Evolutionary conservation across 768 basidiomycete species (phyloP), one percentile per base, ranked within the genome.

Genomic region (Naganishia onofrii): DNA sequence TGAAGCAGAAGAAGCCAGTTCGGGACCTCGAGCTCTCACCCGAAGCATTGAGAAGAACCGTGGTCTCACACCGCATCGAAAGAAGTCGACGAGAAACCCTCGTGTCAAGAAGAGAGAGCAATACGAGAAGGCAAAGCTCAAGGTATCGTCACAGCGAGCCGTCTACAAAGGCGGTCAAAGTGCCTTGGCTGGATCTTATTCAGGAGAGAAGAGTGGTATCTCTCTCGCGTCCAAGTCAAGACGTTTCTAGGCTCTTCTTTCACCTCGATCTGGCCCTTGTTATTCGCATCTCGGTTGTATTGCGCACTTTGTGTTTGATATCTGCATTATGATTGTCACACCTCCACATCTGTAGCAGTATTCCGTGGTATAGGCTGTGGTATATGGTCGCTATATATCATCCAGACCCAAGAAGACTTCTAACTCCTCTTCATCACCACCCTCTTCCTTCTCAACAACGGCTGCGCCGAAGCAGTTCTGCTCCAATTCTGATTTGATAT

Each of bases 111-210:
- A 99, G 81, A 87, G 92, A 38, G 86, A 89, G 82, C 89, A 79
- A 48, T 98, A 89, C 84, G 94, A 94, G 77, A 90, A 96, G 82
- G 95, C 94, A 73, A 91, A 95, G 85, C 93, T 90, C 83, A 92
- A 89, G 82, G 83, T 97, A 17, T 83, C 89, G 32, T 93, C 90
- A 28, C 92, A 93, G 81, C 90, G 91, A 81, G 88, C 93, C 21
- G 85, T 93, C n/a, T 98, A 88, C 86, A 94, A 90, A 79, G 92
- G 93, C 66, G 93, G 93, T 46, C 85, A 82, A 71, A 74, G 85
- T 17, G 87, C 87, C 68, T 84, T 85, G 52, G 88, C 86, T 17
- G 86, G 87, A n/a, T 84, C 84, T 73, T 98, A 98, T 83, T 87
- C 86, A 38, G 96, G 96, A 78, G 96, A 99, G 83, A 88, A 86